phyloP scores from a whole-genome alignment of 495 filamentous ascomycete species.

The Cudoniella acicularis region DNA sequence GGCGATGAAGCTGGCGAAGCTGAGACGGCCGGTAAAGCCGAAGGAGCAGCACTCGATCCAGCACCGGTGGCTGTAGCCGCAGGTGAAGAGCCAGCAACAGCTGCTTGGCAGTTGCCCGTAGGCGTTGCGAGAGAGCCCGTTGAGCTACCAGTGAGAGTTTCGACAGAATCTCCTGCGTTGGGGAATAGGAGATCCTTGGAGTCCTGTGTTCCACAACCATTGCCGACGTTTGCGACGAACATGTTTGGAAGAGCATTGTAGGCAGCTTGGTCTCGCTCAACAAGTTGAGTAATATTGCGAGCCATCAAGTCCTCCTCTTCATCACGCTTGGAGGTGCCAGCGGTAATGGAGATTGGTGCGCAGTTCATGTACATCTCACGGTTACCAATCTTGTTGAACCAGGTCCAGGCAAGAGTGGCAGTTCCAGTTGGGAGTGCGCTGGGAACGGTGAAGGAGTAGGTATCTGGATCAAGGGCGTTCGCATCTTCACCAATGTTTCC shows the following conservation, averaged over 20 bases:
- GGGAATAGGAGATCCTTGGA: conserved; percentile 46
- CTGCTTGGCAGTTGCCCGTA: not conserved
- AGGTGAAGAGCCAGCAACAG: not conserved
- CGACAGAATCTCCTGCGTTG: conserved; percentile 52
- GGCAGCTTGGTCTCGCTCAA: conserved; percentile 32
- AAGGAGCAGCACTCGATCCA: not conserved
- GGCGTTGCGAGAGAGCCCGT: not conserved
- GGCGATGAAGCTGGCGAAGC: conserved; percentile 21
- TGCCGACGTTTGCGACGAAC: conserved; percentile 72
- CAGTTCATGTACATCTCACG: conserved; percentile 97
- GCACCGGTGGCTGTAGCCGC: not conserved
- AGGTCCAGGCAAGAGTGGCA: conserved; percentile 76
- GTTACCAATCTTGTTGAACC: conserved; percentile 82
- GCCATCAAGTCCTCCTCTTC: conserved; percentile 22
- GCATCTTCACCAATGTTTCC: conserved; percentile 38
- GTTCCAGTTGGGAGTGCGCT: conserved; percentile 51
- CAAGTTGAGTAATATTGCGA: conserved; percentile 9
- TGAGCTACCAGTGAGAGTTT: conserved; percentile 13
- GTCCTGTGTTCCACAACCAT: conserved; percentile 49
- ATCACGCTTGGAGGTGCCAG: conserved; percentile 38
- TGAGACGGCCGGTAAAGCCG: conserved; percentile 6
- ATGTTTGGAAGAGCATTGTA: conserved; percentile 67
- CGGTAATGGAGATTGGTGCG: conserved; percentile 63
- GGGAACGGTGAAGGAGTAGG: conserved; percentile 57
- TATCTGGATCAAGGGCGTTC: conserved; percentile 25